Conservation (phyloP, 345 rosid species). For the Cardiospermum halicacabum region DNA sequence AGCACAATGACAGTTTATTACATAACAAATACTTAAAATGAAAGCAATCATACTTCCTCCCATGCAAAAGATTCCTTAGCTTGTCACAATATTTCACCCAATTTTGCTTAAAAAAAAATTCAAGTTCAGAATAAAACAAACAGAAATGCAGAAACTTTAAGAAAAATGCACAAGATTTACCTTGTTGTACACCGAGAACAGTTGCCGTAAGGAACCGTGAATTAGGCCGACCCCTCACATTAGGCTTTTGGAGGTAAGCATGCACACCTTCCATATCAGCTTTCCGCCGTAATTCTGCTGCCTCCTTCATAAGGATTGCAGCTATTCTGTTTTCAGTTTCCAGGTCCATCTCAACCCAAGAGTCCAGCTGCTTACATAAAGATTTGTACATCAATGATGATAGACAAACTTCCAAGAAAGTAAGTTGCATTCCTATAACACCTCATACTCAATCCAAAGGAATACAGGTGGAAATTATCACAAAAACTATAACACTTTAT, state of each 20-base stretch:
- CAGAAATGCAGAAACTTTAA: neutral
- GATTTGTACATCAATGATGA: no score
- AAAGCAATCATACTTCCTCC: neutral
- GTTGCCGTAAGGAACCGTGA: slow-evolving; percentile 89
- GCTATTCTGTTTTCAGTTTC: slow-evolving; percentile 90
- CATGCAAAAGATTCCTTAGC: neutral
- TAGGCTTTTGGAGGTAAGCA: slow-evolving; percentile 69
- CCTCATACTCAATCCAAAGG: no score
- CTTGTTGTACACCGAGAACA: slow-evolving; percentile 87
- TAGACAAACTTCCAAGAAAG: no score
- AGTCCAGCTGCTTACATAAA: no score
- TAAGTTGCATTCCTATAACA: no score
- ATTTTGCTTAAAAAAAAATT: neutral
- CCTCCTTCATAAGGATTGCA: slow-evolving; percentile 82
- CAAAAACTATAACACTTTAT: no score
- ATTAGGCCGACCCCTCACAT: slow-evolving; percentile 64
- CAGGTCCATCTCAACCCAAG: slow-evolving; percentile 60
- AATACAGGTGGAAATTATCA: no score
- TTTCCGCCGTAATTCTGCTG: slow-evolving; percentile 73
- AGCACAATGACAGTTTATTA: neutral
- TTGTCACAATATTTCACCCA: neutral
- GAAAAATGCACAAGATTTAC: slow-evolving; percentile 25
- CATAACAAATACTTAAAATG: neutral
- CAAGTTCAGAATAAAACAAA: neutral
- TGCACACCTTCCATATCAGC: slow-evolving; percentile 78